Conservation (phyloP, 345 rosid genomes). For the Salix brachista region DNA sequence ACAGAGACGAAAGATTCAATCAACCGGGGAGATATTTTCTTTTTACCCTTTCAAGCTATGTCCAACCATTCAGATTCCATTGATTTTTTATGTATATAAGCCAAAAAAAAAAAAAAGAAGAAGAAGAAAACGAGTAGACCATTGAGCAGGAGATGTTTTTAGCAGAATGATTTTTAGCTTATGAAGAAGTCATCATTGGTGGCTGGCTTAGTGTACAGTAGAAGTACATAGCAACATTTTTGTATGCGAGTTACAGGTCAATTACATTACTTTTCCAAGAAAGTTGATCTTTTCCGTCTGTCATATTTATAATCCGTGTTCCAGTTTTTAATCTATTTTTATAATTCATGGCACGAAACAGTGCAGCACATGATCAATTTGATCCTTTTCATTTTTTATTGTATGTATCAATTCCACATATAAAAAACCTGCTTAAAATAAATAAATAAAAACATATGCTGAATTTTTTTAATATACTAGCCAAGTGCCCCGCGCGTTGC, state of each 20-base stretch:
- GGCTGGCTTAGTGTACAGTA: slow-evolving; percentile 1
- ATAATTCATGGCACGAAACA: background rate
- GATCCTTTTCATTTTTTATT: too few species aligned
- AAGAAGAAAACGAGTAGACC: background rate
- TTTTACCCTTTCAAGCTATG: background rate
- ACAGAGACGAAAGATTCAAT: background rate
- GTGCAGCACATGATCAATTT: background rate
- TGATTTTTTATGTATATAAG: background rate
- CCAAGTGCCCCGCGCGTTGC: too few species aligned
- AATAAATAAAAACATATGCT: too few species aligned
- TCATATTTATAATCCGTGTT: too few species aligned
- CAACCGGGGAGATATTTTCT: background rate
- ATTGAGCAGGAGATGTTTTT: background rate
- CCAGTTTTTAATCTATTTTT: background rate
- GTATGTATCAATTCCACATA: too few species aligned
- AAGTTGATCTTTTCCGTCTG: background rate
- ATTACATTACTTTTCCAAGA: slow-evolving; percentile 7
- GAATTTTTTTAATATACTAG: too few species aligned
- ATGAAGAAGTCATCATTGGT: background rate
- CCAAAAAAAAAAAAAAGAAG: too few species aligned
- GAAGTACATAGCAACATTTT: background rate
- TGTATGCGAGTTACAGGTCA: background rate
- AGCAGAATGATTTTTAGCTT: slow-evolving; percentile 5
- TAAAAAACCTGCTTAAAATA: too few species aligned
- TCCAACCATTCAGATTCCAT: background rate